Base-by-base conservation (phyloP, 2,329 filamentous ascomycete species). In the Fusarium torulosum region DNA sequence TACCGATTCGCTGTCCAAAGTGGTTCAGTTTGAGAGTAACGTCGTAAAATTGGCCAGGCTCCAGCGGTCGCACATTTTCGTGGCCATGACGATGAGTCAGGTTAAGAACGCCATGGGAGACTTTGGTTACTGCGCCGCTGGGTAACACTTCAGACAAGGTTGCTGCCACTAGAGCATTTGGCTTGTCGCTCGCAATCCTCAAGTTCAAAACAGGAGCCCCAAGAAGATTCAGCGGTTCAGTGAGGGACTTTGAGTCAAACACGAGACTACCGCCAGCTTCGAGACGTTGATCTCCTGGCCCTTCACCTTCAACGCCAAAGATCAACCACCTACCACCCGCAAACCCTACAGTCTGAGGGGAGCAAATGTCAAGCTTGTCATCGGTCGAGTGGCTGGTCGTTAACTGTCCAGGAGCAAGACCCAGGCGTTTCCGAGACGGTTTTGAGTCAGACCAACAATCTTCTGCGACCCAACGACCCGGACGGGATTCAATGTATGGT, bases 131-230 rank as follows among this genome's bases (percentile, higher is more conserved):
- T 7, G 35, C 51, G 6, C 56, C 56, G 2, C 31, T 25, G 0
- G 42, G 56, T 7, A 59, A n/a, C 4, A 59, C 52, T 15, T 59
- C 56, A 1, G 56, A 59, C 10, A 59, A 25, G 3, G 52, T 59
- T 4, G 52, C 42, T 19, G 56, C 56, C 2, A 59, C 2, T 2
- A 59, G 20, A 7, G 56, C 52, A 21, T 49, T 42, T 6, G 21
- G 2, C 3, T 37, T 59, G 4, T 59, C 6, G 7, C 42, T 57
- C 3, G 42, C 51, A 8, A 59, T 4, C 3, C 52, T 35, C 0
- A 59, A 4, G 0, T 42, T 41, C 9, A 59, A 0, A 0, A 29
- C 2, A 0, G 51, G 42, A 1, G 56, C 27, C 1, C 56, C 56
- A 1, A 59, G 56, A 7, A 57, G 35, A 5, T 42, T 23, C 0